These are phyloP conservation scores for Chrysoporthe cubensis DNA, from an alignment of 2,329 filamentous ascomycete species.

Conservation along the genomic window DNA sequence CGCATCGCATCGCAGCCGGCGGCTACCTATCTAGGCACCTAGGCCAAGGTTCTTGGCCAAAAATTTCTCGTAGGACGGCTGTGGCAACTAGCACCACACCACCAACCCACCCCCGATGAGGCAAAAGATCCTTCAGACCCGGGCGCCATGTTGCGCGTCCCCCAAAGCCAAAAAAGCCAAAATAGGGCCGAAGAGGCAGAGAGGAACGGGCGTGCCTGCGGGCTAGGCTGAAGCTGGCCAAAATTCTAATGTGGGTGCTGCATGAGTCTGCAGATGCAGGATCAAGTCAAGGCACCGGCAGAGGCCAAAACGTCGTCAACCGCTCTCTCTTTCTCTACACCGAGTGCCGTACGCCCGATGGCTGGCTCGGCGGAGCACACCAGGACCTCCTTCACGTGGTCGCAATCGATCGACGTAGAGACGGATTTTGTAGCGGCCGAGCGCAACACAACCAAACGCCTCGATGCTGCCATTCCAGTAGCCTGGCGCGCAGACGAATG, in stretches of 20 bases:
- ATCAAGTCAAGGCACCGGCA: constrained; percentile 7
- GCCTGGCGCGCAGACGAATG: constrained; percentile 23
- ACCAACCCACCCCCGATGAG: neutral
- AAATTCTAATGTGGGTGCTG: neutral
- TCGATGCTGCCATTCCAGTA: constrained; percentile 25
- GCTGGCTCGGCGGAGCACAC: neutral
- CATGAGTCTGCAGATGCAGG: constrained; percentile 14
- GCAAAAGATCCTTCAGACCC: neutral
- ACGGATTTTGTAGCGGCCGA: constrained; percentile 8
- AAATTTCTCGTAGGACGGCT: neutral
- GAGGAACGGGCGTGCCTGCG: neutral
- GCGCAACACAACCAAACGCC: constrained; percentile 10
- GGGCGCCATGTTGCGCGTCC: neutral
- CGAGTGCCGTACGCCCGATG: neutral
- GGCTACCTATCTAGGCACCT: too few species aligned
- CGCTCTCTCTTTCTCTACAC: neutral
- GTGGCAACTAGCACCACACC: neutral
- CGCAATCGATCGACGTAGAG: neutral
- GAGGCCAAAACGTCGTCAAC: neutral
- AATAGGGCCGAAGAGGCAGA: neutral
- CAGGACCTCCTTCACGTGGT: neutral
- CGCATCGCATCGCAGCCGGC: too few species aligned
- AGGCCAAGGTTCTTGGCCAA: neutral
- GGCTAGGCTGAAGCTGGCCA: constrained; percentile 1
- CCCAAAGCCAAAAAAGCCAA: neutral